Conservation (phyloP, 2,329 filamentous ascomycete genomes). For the Apiospora malaysiana region DNA sequence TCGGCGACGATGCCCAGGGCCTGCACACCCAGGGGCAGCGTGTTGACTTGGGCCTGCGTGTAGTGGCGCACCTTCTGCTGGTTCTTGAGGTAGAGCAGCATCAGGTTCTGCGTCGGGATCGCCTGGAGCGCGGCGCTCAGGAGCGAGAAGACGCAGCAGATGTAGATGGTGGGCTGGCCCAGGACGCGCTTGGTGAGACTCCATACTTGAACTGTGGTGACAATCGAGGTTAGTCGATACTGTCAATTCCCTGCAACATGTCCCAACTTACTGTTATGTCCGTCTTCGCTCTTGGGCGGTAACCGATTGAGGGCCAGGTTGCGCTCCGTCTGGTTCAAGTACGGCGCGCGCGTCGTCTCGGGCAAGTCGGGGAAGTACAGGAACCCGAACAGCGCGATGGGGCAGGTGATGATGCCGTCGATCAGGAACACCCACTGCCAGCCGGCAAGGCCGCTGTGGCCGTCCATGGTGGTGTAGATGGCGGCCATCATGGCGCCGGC, state of each 20-base stretch:
- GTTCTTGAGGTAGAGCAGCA: constrained; percentile 16
- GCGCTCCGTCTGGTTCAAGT: constrained; percentile 26
- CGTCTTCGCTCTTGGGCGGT: constrained; percentile 17
- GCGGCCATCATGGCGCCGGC: constrained; percentile 60
- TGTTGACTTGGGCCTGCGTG: constrained; percentile 16
- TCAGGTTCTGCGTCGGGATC: constrained; percentile 9
- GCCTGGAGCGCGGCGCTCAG: constrained; percentile 12
- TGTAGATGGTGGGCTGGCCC: constrained; percentile 18
- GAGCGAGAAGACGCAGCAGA: constrained; percentile 12
- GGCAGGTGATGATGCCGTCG: constrained; percentile 54
- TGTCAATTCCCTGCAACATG: neutral
- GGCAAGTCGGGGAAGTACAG: constrained; percentile 50
- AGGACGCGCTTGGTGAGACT: constrained; percentile 6
- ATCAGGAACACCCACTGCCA: constrained; percentile 52
- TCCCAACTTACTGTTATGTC: constrained; percentile 13
- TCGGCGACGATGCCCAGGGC: constrained; percentile 19
- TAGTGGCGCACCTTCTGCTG: neutral
- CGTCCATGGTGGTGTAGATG: constrained; percentile 42
- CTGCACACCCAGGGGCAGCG: constrained; percentile 2
- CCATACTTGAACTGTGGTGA: constrained; percentile 6
- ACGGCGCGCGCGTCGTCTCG: constrained; percentile 45
- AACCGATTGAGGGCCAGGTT: neutral
- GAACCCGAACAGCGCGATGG: constrained; percentile 53
- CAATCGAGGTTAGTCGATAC: neutral
- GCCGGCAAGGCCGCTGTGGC: constrained; percentile 48